Percentiles rank a stretch among this genome's conserved stretches.
Evolutionary conservation across 129 eudicot genomes (phyloP).

Genomic region (Daucus carota): DNA sequence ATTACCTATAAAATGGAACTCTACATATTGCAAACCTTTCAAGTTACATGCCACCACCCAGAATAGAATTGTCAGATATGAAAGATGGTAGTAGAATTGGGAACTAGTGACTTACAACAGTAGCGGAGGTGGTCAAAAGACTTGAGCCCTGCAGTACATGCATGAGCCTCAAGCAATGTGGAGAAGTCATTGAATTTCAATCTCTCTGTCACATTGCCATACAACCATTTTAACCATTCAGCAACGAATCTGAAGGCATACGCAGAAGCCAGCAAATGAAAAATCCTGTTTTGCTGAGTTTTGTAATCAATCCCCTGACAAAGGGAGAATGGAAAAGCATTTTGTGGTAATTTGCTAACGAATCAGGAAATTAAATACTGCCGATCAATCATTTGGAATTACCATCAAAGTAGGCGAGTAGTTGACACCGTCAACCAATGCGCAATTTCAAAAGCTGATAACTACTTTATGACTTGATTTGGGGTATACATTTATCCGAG

Average conservation of each 20-base stretch:
- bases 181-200: slow-evolving; percentile 82
- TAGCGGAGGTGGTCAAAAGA: slow-evolving; percentile 85
- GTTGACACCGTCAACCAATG: not conserved
- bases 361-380: not conserved
- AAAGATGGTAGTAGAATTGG: not conserved
- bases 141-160: slow-evolving; percentile 96
- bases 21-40: not conserved
- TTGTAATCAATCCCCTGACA: slow-evolving; percentile 84
- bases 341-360: not conserved
- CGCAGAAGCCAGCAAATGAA: slow-evolving; percentile 95
- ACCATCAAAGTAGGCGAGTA: not conserved
- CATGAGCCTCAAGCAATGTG: slow-evolving; percentile 95
- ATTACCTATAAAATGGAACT: not conserved
- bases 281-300: slow-evolving; percentile 92
- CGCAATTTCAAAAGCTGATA: not conserved
- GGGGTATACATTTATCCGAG: slow-evolving; percentile 47
- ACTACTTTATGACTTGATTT: not conserved
- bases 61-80: not conserved
- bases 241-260: slow-evolving; percentile 98
- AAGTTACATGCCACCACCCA: not conserved
- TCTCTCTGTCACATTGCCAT: slow-evolving; percentile 78
- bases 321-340: not conserved
- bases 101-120: slow-evolving; percentile 57
- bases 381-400: not conserved
- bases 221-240: slow-evolving; percentile 86